Base-by-base conservation (phyloP, 331 rosid species). In the Prunus yedoensis region DNA sequence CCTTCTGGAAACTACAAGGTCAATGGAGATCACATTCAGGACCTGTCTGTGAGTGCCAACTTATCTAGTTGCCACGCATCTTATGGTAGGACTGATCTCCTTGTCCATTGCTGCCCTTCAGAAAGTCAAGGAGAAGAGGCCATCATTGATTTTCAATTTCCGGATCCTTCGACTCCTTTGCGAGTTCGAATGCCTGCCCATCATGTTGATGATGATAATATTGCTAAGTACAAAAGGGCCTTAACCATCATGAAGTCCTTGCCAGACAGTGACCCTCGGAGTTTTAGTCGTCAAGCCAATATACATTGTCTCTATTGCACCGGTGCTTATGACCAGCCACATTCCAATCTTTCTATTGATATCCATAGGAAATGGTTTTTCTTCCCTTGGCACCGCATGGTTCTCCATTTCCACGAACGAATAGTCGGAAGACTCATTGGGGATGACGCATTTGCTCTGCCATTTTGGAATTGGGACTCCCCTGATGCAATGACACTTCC, bases 381-480 rank as follows among this genome's bases (percentile, higher is more conserved):
- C 21, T 78, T 50, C 60, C 82, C 82, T 1, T 71, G 70, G 67
- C 82, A 78, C 41, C 77, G 73, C 2, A 71, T 78, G 82, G 3
- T 51, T 2, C 77, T 78, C 71, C 43, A 62, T 45, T 71, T 78
- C 67, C 82, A 71, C n/a, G 73, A 78, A 43, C 67, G 73, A 15
- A 78, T 78, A 9, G 13, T 64, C 0, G 73, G 68, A 12, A 71
- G 77, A 50, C 66, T 78, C 18, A 78, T 78, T 41, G 73, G 73
- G 6, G 82, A 78, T 18, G 73, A 62, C 50, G 16, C 51, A 2
- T 78, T 78, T 18, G 77, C 82, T 46, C 59, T 78, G 15, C 77
- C 82, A 12, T 71, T 71, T 68, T 78, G 82, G 82, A 63, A 27
- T 13, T 78, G 82, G 78, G 82, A 78, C 25, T 53, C 63, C 43